Evolutionary conservation across 805 yeast species (phyloP), one percentile per base, ranked within the genome.

Genomic region (Saturnispora besseyi): DNA sequence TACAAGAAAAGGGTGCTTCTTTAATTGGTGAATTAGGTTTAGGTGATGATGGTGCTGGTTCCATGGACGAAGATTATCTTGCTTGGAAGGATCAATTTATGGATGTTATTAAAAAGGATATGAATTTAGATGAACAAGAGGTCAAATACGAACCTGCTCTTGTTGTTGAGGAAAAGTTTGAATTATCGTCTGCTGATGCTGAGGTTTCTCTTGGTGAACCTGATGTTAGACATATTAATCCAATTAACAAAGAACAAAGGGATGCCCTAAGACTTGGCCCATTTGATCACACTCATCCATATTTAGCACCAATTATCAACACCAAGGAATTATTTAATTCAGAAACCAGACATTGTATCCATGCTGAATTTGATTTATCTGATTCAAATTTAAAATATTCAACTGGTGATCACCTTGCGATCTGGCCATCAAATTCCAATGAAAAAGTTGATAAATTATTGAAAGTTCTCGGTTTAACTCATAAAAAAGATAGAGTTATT

Each of bases 351-450:
- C 96, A 89, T 62, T 76, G 81, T 51, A 95, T 88, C 64, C 88
- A 89, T 62, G 76, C 91, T 53, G 42, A 52, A 10, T 42, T 57
- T 29, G 95, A 87, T 60, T 66, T 86, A 18, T 98, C 99, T 12
- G 87, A 78, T 62, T 76, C 89, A 5, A 80, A 80, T 58, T 71
- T 91, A 59, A 79, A 81, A 57, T 91, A 90, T 66, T 72, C 87
- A 44, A 87, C 97, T 3, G 98, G 98, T 62, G 98, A 91, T 64
- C 97, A 91, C 67, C 69, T 91, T 51, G 97, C 95, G 15, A 71
- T 91, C 45, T 86, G 95, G 87, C 88, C 96, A 31, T 82, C 87
- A 22, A 91, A 91, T 67, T 69, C 87, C 3, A 68, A 76, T 55
- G 83, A 77, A 59, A 81, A 84, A 57, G 82, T 89, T 30, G 73